Base-by-base conservation (phyloP, 2,329 filamentous ascomycete genomes). In the Didymella pinodella region DNA sequence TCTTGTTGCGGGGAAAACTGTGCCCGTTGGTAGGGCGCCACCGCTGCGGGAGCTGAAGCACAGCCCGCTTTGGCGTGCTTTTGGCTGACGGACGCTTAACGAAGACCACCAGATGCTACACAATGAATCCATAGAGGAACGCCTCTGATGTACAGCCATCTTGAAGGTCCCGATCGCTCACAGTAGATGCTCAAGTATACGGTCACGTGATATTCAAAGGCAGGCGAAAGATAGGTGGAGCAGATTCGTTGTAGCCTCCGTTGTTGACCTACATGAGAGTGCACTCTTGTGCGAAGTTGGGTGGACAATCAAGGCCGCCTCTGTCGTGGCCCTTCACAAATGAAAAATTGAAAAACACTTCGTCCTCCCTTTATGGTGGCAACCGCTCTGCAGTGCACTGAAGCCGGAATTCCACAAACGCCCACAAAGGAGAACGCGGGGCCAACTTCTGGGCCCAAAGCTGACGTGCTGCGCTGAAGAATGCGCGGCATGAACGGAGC, bases 381-480 rank as follows among this genome's bases (percentile, higher is more conserved):
- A 28, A 46, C 56, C 50, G 56, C 56, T 54, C 56, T 54, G 56
- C 50, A 58, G 56, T 32, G 45, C 49, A 28, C 34, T 8, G 26
- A 49, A 29, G 20, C 25, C 25, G 7, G 22, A 29, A 16, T 16
- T 44, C 45, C 46, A 11, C 31, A 40, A 7, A 12, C 12, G 26
- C 26, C 34, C 25, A 58, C 38, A 54, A 54, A 54, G n/a, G 45
- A 40, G 29, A 58, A 41, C 32, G 31, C 48, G 20, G 20, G 26
- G 28, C 36, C 38, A 16, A 28, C 34, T 29, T 54, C 10, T 44
- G 4, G 45, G 29, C 25, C n/a, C 7, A 26, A 18, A 48, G 14
- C 5, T 36, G 29, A 36, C 38, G 45, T 38, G 36, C 45, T 46
- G 45, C 46, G 56, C 56, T 46, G 45, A 54, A 54, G 18, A 20